A percentile compares a stretch with the other conserved stretches of the same genome.
Conservation (phyloP, 2,329 filamentous ascomycete genomes). For the Didymella sp. region DNA sequence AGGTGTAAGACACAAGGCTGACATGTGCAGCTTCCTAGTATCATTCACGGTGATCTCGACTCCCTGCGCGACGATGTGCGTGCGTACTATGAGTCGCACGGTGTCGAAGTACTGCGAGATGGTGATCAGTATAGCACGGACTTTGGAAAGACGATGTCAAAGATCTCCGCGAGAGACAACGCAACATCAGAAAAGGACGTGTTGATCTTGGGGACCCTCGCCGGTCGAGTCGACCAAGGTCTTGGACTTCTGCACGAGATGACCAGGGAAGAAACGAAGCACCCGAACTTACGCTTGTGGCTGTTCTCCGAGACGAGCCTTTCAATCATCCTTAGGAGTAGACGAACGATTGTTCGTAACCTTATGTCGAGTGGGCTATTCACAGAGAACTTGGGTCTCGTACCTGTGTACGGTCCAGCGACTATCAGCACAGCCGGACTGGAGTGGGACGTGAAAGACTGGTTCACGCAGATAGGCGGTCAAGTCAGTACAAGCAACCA, state of each 20-base stretch:
- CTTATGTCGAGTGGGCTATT: conserved; percentile 62
- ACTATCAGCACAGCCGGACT: conserved; percentile 80
- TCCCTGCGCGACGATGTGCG: conserved; percentile 71
- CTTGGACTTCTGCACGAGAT: conserved; percentile 89
- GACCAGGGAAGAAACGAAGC: conserved; percentile 59
- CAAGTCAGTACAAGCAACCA: conserved; percentile 61
- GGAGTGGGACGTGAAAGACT: conserved; percentile 88
- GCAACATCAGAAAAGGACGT: conserved; percentile 61
- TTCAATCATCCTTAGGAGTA: conserved; percentile 78
- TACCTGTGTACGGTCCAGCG: conserved; percentile 81
- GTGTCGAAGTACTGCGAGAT: conserved; percentile 71
- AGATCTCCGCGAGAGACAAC: conserved; percentile 57
- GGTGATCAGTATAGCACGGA: conserved; percentile 89
- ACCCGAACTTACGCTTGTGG: conserved; percentile 65
- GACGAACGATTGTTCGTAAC: conserved; percentile 72
- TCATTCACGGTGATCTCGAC: conserved; percentile 90
- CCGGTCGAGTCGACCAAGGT: conserved; percentile 90
- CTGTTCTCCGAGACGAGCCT: conserved; percentile 82
- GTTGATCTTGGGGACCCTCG: conserved; percentile 83
- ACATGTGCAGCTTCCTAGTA: conserved; percentile 53
- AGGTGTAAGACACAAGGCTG: conserved; percentile 4
- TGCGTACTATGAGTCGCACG: conserved; percentile 68
- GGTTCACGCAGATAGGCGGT: conserved; percentile 67
- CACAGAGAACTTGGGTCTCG: conserved; percentile 81
- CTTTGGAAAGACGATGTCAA: conserved; percentile 79